These are phyloP conservation scores for Geum urbanum DNA, from an alignment of 306 rosid genomes.

Conservation along the genomic window DNA sequence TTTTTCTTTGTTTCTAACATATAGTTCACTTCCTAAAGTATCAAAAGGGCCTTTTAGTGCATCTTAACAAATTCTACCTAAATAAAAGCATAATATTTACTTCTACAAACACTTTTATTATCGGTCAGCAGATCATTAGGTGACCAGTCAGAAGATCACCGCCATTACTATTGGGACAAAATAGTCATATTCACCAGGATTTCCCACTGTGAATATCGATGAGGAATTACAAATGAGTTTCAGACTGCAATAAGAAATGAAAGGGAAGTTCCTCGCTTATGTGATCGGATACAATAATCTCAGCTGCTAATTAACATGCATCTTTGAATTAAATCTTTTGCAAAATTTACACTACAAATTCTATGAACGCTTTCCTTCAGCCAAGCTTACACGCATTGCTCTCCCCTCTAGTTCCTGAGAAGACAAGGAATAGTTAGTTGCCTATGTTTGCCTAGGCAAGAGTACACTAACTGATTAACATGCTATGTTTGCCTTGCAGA, in stretches of 20 bases:
- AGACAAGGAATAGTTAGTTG: constrained; percentile 8
- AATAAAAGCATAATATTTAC: no score
- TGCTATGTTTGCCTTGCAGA: neutral
- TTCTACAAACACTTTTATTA: no score
- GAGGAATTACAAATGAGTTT: neutral
- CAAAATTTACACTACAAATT: constrained; percentile 15
- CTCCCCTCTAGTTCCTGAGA: constrained; percentile 84
- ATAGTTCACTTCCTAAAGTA: no score
- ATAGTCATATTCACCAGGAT: constrained; percentile 14
- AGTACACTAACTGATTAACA: no score
- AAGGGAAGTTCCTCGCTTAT: constrained; percentile 21
- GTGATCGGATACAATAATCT: constrained; percentile 23
- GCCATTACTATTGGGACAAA: no score
- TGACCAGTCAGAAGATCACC: no score
- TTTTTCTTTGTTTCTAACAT: no score
- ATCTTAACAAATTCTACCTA: no score
- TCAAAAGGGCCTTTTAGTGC: no score
- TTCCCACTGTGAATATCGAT: constrained; percentile 10
- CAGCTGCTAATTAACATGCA: neutral
- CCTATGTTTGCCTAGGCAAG: neutral
- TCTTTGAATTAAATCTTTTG: constrained; percentile 17
- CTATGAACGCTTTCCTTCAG: constrained; percentile 68
- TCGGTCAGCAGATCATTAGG: no score
- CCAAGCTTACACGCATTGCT: constrained; percentile 75
- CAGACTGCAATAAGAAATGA: constrained; percentile 23